These are phyloP conservation scores for Dictyostelium capitatum DNA, from an alignment of 78 protist genomes.

Conservation along the genomic window DNA sequence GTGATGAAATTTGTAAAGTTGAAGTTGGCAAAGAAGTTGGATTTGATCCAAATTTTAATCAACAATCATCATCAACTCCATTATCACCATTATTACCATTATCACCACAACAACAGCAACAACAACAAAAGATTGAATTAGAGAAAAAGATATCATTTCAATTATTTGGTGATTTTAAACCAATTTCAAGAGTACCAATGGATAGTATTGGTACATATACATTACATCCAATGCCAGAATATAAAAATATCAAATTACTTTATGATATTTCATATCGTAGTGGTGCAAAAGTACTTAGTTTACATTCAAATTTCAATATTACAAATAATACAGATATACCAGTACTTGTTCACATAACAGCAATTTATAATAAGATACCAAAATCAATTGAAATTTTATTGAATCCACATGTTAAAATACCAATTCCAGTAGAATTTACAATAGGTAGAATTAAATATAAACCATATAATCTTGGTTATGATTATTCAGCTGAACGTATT, in stretches of 20 bases:
- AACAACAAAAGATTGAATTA: slow-evolving; percentile 6
- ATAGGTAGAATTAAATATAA: slow-evolving; percentile 45
- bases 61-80: neutral
- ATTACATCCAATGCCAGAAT: slow-evolving; percentile 63
- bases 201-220: slow-evolving; percentile 73
- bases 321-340: slow-evolving; percentile 47
- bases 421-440: slow-evolving; percentile 60
- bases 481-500: slow-evolving; percentile 41
- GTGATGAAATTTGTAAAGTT: slow-evolving; percentile 10
- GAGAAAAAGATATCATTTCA: slow-evolving; percentile 75
- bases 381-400: slow-evolving; percentile 41
- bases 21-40: slow-evolving; percentile 38
- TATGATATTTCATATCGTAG: slow-evolving; percentile 66
- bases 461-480: slow-evolving; percentile 46
- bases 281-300: slow-evolving; percentile 62
- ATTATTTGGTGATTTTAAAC: slow-evolving; percentile 56
- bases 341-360: slow-evolving; percentile 7
- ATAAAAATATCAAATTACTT: slow-evolving; percentile 23
- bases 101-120: neutral
- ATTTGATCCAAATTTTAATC: neutral
- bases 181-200: slow-evolving; percentile 44
- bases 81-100: neutral
- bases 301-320: slow-evolving; percentile 65
- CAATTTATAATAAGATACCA: neutral
- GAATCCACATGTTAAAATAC: slow-evolving; percentile 15